Evolutionary conservation across 2,329 filamentous ascomycete species (phyloP).

Genomic region (Zasmidium citrigriseum): DNA sequence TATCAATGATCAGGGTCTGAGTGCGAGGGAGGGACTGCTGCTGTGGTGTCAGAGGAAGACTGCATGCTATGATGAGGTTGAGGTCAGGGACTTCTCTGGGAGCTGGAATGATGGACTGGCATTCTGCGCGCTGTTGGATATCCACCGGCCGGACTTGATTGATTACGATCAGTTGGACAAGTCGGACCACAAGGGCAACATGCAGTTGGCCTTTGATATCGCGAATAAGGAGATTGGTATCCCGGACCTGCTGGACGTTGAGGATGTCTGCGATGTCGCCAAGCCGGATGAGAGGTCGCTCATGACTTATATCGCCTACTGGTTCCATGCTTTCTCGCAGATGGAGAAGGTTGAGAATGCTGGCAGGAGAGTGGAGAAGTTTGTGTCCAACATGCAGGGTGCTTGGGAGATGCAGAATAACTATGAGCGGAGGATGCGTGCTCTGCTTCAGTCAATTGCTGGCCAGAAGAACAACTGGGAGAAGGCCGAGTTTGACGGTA

Average conservation of each 20-base stretch:
- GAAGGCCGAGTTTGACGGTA: conserved; percentile 80
- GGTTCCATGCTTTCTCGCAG: conserved; percentile 99
- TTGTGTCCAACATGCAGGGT: conserved; percentile 97
- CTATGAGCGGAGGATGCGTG: conserved; percentile 88
- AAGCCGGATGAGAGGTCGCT: conserved; percentile 94
- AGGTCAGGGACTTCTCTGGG: conserved; percentile 88
- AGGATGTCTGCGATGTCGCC: conserved; percentile 95
- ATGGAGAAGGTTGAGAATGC: conserved; percentile 99
- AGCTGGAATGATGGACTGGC: conserved; percentile 98
- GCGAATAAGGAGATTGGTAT: conserved; percentile 96
- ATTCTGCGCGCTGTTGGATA: conserved; percentile 94
- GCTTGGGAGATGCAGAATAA: conserved; percentile 99
- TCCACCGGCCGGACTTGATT: conserved; percentile 94
- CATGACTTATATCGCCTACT: conserved; percentile 99
- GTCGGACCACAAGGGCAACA: conserved; percentile 90
- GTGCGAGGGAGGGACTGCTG: conserved; percentile 90
- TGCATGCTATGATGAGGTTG: conserved; percentile 95
- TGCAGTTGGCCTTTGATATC: conserved; percentile 97
- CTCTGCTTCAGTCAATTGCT: conserved; percentile 72
- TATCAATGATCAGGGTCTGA: conserved; percentile 97
- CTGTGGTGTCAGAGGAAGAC: conserved; percentile 99
- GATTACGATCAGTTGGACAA: conserved; percentile 96
- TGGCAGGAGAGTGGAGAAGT: conserved; percentile 93
- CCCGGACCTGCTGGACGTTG: conserved; percentile 90
- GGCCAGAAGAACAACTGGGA: conserved; percentile 76